Evolutionary conservation across 1,284 basidiomycete species (phyloP), one percentile per base, ranked within the genome.

Genomic region (Irpex lacteus): DNA sequence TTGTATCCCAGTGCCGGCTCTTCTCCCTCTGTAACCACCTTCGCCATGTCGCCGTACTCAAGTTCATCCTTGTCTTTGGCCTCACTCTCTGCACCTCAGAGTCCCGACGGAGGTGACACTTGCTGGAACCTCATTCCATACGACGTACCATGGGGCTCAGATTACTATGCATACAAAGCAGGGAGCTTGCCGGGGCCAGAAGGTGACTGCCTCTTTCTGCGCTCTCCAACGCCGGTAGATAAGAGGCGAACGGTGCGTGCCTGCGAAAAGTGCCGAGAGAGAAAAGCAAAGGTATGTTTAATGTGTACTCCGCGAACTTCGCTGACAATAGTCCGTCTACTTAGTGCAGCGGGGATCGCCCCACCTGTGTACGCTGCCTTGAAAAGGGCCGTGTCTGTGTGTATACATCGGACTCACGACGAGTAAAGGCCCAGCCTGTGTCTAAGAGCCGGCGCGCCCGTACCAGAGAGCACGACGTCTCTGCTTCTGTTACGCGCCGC

Each of bases 191-290:
- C 79, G 0, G 79, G 79, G 1, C 78, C 78, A 9, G 77, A 78
- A 50, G 69, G 66, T 7, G 34, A 68, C 34, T 80, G 78, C 67
- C 71, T 80, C 64, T 79, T 80, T 70, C 70, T 80, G 34, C 77
- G 79, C 56, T 79, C 78, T 18, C 79, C 79, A 15, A 80, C 78
- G 4, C 78, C 79, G 5, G 67, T 78, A 61, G 78, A 77, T 66
- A 77, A 78, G 69, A 70, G 76, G 59, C 76, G 78, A 44, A 80
- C 80, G 1, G 71, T 73, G 18, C 77, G 78, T 66, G 80, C 80
- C 6, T 82, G 80, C 69, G 75, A 77, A 65, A 79, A 77, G 63
- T 82, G 80, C 68, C 76, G 80, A 32, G 77, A 80, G 63, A 75
- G 80, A 40, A 82, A 82, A 67, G 80, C 80, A 8, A 82, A 81